Percentiles rank a stretch among this genome's conserved stretches.
phyloP scores from a whole-genome alignment of 139 green algal species.

The Limnomonas spitsbergensis region DNA sequence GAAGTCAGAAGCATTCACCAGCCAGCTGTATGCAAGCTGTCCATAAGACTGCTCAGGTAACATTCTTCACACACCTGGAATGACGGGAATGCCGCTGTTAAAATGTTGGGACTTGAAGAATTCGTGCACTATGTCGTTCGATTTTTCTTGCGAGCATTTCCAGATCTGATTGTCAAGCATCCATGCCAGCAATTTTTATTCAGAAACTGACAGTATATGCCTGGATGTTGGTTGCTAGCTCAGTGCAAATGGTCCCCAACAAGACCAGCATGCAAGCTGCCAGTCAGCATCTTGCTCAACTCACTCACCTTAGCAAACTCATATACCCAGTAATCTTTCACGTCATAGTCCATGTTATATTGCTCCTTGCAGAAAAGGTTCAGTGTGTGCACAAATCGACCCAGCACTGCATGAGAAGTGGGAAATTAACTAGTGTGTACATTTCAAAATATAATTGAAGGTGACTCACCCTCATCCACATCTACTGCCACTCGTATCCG shows the following conservation, averaged over 20 bases:
- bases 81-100: conserved; percentile 77
- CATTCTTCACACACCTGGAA: conserved; percentile 82
- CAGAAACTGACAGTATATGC: too few relatives aligned
- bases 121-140: conserved; percentile 86
- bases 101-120: conserved; percentile 93
- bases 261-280: too few relatives aligned
- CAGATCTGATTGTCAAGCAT: conserved; percentile 68
- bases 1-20: too few relatives aligned
- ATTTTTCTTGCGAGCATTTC: conserved; percentile 76
- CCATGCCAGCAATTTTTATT: neutral
- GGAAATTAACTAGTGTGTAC: neutral
- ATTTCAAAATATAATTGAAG: neutral
- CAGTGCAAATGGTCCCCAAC: neutral
- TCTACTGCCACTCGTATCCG: conserved; percentile 69
- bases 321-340: conserved; percentile 84
- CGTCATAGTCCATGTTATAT: conserved; percentile 68
- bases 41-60: neutral
- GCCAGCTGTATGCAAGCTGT: too few relatives aligned
- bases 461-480: conserved; percentile 74
- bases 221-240: too few relatives aligned
- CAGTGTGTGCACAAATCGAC: conserved; percentile 75
- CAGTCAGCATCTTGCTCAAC: neutral
- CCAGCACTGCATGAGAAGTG: conserved; percentile 63
- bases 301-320: conserved; percentile 82
- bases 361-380: conserved; percentile 78